phyloP scores from a whole-genome alignment of 2,329 filamentous ascomycete species.

The Alternaria arborescens region DNA sequence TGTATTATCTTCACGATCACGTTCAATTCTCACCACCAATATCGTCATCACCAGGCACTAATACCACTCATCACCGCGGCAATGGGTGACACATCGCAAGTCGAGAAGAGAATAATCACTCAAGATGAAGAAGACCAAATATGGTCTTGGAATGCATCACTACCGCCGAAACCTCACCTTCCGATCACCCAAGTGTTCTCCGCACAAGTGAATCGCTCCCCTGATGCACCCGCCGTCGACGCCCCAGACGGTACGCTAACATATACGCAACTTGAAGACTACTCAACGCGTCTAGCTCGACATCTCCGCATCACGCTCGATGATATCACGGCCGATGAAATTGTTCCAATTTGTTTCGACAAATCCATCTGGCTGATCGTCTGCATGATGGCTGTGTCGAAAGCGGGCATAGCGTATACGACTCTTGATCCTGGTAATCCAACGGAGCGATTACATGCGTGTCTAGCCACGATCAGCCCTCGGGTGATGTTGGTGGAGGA shows the following conservation, averaged over 20 bases:
- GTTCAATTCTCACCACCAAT: background rate
- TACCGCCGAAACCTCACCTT: constrained; percentile 1
- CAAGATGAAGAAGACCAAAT: constrained; percentile 5
- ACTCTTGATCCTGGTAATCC: constrained; percentile 6
- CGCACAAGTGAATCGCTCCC: background rate
- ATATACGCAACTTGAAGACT: constrained; percentile 6
- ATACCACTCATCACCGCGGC: too few relatives aligned
- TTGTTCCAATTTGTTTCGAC: constrained; percentile 13
- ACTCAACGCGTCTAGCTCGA: constrained; percentile 4
- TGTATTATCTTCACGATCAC: background rate
- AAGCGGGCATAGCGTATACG: constrained; percentile 9
- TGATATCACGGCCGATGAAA: background rate
- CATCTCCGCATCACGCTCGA: constrained; percentile 4
- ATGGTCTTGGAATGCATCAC: constrained; percentile 7
- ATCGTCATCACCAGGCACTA: background rate
- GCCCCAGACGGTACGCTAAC: constrained; percentile 6
- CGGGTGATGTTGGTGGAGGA: background rate
- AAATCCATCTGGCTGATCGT: constrained; percentile 11
- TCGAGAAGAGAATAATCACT: background rate
- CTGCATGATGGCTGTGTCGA: constrained; percentile 12
- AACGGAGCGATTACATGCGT: constrained; percentile 7
- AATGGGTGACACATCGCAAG: background rate
- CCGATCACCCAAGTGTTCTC: constrained; percentile 7
- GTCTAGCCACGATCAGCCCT: constrained; percentile 3
- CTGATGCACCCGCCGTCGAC: constrained; percentile 8